A percentile compares a stretch with the other conserved stretches of the same genome.
Conservation (phyloP, 2,329 filamentous ascomycete genomes). For the Ambrosiella cleistominuta region DNA sequence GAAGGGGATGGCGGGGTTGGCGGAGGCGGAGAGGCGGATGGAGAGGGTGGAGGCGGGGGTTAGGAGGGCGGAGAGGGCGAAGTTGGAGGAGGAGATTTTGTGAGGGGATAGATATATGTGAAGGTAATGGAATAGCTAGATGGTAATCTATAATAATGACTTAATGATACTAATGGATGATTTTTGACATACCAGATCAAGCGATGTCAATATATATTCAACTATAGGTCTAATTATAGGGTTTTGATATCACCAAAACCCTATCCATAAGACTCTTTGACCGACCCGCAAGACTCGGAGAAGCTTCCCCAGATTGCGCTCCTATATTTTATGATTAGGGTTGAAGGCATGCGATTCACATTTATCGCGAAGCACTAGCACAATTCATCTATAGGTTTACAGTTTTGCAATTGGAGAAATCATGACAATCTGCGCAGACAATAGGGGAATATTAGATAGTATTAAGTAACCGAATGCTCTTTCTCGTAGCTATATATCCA, state of each 20-base stretch:
- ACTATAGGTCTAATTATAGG: no score
- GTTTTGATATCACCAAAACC: neutral
- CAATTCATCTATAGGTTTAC: no score
- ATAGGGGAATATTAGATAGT: no score
- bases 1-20: slow-evolving; percentile 48
- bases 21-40: slow-evolving; percentile 51
- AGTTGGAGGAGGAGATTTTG: slow-evolving; percentile 29
- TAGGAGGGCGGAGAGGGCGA: slow-evolving; percentile 43
- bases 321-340: neutral
- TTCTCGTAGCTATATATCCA: no score
- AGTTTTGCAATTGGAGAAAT: neutral
- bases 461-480: no score
- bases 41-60: slow-evolving; percentile 48
- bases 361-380: neutral
- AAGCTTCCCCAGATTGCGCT: neutral
- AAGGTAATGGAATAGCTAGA: neutral
- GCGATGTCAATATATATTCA: no score
- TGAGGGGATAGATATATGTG: neutral
- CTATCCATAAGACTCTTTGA: neutral
- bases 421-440: no score
- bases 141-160: neutral
- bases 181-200: neutral
- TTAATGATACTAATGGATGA: neutral
- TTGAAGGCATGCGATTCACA: neutral
- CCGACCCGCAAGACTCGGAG: neutral